Percentiles rank a stretch among this genome's conserved stretches.
Evolutionary conservation across 2,329 filamentous ascomycete species (phyloP).

Genomic region (Leptographium radiaticola): DNA sequence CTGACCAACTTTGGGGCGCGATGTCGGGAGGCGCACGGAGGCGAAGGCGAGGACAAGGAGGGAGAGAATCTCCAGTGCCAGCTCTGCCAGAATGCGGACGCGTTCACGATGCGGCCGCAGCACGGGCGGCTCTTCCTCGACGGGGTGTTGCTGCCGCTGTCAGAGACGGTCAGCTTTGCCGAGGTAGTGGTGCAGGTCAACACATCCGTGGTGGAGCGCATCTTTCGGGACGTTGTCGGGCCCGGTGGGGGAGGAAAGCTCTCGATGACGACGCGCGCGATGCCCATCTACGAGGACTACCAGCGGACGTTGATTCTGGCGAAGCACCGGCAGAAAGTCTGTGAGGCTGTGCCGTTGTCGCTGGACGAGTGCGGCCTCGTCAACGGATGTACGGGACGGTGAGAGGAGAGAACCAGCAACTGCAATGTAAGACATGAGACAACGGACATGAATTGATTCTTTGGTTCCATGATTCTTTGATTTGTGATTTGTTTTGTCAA

Average conservation of each 20-base stretch:
- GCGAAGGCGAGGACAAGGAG: neutral
- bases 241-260: neutral
- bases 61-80: neutral
- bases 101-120: slow-evolving; percentile 8
- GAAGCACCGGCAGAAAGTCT: slow-evolving; percentile 1
- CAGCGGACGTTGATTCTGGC: slow-evolving; percentile 3
- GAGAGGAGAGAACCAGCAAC: too few species aligned
- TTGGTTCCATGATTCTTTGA: too few species aligned
- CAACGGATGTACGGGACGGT: neutral
- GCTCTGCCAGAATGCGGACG: neutral
- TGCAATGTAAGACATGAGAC: too few species aligned
- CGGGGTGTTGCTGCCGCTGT: slow-evolving; percentile 9
- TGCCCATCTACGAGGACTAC: slow-evolving; percentile 9
- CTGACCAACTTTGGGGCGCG: slow-evolving; percentile 7
- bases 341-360: neutral
- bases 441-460: too few species aligned
- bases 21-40: slow-evolving; percentile 1
- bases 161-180: slow-evolving; percentile 1
- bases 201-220: slow-evolving; percentile 4
- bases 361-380: slow-evolving; percentile 3
- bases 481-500: too few species aligned
- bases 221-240: slow-evolving; percentile 1
- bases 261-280: neutral
- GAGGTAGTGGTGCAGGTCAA: slow-evolving; percentile 8
- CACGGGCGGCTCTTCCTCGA: slow-evolving; percentile 9